A percentile compares a stretch with the other conserved stretches of the same genome.
phyloP scores from a whole-genome alignment of 2,329 filamentous ascomycete species.

The Thielaviopsis punctulata region DNA sequence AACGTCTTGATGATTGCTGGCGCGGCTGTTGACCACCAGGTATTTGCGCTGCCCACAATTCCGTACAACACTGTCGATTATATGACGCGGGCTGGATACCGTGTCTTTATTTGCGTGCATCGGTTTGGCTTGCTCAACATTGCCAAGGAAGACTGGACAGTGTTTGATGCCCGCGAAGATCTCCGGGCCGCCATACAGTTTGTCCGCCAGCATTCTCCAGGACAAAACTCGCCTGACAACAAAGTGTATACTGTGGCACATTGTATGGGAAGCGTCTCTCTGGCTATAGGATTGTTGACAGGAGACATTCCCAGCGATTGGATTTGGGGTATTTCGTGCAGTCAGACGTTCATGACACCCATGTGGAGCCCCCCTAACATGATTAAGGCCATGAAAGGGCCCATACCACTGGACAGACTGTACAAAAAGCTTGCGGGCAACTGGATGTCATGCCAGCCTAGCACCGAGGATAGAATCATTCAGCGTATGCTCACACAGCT shows the following conservation, averaged over 20 bases:
- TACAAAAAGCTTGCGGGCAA: constrained; percentile 31
- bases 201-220: constrained; percentile 26
- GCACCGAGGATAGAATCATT: constrained; percentile 27
- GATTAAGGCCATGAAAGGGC: constrained; percentile 33
- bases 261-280: constrained; percentile 46
- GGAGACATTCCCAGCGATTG: constrained; percentile 39
- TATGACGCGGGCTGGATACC: constrained; percentile 41
- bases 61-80: constrained; percentile 46
- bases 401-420: constrained; percentile 30
- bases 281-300: constrained; percentile 40
- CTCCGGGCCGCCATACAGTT: constrained; percentile 36
- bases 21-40: constrained; percentile 44
- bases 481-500: constrained; percentile 37
- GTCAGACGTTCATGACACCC: constrained; percentile 47
- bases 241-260: constrained; percentile 42
- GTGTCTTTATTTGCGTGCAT: constrained; percentile 39
- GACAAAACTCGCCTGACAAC: constrained; percentile 14
- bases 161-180: constrained; percentile 42
- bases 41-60: constrained; percentile 45
- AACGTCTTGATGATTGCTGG: constrained; percentile 46
- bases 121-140: constrained; percentile 37
- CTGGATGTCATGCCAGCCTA: constrained; percentile 38
- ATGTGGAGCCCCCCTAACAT: constrained; percentile 38
- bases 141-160: constrained; percentile 37
- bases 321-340: constrained; percentile 40